Evolutionary conservation across 2,329 filamentous ascomycete species (phyloP), one percentile per base, ranked within the genome.

Genomic region (Zopfia rhizophila): DNA sequence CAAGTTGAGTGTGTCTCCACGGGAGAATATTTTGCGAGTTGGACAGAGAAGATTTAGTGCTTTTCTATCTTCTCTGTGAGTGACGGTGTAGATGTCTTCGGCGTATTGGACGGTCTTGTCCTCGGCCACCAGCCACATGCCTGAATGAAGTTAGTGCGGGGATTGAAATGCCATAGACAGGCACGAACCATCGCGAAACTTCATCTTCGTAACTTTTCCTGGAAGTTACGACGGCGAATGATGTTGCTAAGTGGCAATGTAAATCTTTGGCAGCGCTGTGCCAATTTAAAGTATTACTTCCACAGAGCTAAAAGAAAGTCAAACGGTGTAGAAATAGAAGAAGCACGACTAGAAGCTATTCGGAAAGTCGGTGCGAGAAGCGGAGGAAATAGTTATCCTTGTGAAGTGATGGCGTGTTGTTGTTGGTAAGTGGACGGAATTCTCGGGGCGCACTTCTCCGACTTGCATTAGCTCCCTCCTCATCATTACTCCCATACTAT

Each of bases 61-160:
- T 51, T 77, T 78, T 5, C 75, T 74, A 38, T 74, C 68, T 27
- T 65, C 49, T 1, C 74, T 78, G 36, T 76, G 67, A 4, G 74
- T 77, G 38, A 81, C 72, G 7, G 78, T 75, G 61, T 84, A 80
- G 12, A 88, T 75, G 50, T 88, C 84, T 68, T 88, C 85, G 23
- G 85, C 86, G 56, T 87, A 87, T 61, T 87, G 82, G 18, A 85
- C 77, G 37, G 77, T 75, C 63, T 85, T 78, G 50, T 79, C 81
- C 67, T 84, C 80, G 45, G 81, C 83, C 29, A 80, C 77, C 36
- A 87, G 74, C 86, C 86, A 88, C 85, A 87, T 85, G 55, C 75
- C 76, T 78, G 32, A 12, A 21, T 7, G 2, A 7, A 5, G 31
- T 65, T 29, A 60, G 47, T 43, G 21, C 47, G n/a, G n/a, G n/a